phyloP scores from a whole-genome alignment of 176 grass and related monocot species.

The Pharus latifolius region DNA sequence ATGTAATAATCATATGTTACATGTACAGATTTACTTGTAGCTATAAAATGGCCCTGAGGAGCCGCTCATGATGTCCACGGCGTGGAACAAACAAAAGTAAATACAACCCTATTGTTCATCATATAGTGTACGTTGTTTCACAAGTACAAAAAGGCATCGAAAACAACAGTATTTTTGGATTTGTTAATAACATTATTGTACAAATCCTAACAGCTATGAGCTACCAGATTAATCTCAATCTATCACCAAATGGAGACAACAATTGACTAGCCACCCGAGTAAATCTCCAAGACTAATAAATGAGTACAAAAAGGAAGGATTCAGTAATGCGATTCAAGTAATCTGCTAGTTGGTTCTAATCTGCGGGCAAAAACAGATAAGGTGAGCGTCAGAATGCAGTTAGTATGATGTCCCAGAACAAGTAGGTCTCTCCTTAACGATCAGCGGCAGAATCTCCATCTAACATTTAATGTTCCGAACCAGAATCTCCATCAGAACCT shows the following conservation, averaged over 20 bases:
- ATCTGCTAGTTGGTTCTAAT: slow-evolving; percentile 11
- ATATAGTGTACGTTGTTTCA: too few relatives aligned
- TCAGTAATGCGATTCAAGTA: not conserved
- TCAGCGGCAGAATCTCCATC: slow-evolving; percentile 18
- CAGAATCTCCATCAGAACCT: slow-evolving; percentile 19
- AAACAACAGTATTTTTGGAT: too few relatives aligned
- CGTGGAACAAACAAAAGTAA: too few relatives aligned
- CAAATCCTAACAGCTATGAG: not conserved
- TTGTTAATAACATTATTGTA: not conserved
- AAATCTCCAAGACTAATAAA: not conserved
- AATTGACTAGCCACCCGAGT: not conserved
- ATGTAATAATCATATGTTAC: too few relatives aligned
- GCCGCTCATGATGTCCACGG: too few relatives aligned
- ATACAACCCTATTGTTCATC: too few relatives aligned
- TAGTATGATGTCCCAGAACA: not conserved
- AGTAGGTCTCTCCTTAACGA: not conserved
- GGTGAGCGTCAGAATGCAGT: not conserved
- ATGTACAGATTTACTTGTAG: too few relatives aligned
- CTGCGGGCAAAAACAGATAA: not conserved
- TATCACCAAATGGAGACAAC: not conserved
- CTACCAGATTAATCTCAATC: not conserved
- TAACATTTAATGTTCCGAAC: not conserved
- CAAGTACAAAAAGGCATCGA: too few relatives aligned
- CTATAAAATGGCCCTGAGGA: too few relatives aligned
- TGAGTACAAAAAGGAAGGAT: not conserved